A percentile compares a stretch with the other conserved stretches of the same genome.
Evolutionary conservation across 2,329 filamentous ascomycete species (phyloP).

Genomic region (Aaosphaeria pasadenensis): DNA sequence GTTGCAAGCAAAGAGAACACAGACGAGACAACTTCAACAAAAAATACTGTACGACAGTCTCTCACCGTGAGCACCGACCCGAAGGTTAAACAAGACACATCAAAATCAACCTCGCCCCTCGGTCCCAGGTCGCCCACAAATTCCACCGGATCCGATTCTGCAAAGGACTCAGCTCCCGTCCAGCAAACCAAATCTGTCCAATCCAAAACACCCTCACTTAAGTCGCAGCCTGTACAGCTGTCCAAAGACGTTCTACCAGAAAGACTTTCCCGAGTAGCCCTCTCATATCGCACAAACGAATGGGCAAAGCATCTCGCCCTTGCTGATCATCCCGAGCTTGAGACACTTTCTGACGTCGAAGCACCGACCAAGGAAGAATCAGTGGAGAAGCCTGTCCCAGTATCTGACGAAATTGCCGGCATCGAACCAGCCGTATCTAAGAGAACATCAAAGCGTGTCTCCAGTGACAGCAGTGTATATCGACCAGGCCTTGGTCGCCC

Average conservation of each 20-base stretch:
- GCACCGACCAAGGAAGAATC: constrained; percentile 38
- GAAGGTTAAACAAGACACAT: constrained; percentile 13
- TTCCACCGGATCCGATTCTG: constrained; percentile 12
- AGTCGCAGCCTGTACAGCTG: constrained; percentile 37
- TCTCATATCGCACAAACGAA: constrained; percentile 88
- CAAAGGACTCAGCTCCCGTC: constrained; percentile 13
- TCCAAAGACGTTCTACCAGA: constrained; percentile 59
- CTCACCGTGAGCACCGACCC: constrained; percentile 31
- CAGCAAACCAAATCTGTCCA: constrained; percentile 39
- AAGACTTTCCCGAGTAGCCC: constrained; percentile 71
- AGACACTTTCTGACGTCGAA: constrained; percentile 53
- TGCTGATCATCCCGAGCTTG: constrained; percentile 69
- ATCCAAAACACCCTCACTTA: constrained; percentile 28
- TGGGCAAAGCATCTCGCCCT: constrained; percentile 87
- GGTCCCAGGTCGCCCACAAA: constrained; percentile 18
- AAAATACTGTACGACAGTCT: constrained; percentile 11
- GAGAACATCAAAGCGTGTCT: constrained; percentile 21
- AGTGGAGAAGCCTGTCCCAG: constrained; percentile 56
- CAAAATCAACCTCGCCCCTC: constrained; percentile 7
- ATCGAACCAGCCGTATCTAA: constrained; percentile 14
- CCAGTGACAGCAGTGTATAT: constrained; percentile 16
- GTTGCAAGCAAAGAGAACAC: neutral
- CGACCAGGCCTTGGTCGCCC: constrained; percentile 19
- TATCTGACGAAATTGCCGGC: constrained; percentile 21
- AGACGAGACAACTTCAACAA: neutral